Evolutionary conservation across 1,284 basidiomycete species (phyloP).

Genomic region (Grifola frondosa): DNA sequence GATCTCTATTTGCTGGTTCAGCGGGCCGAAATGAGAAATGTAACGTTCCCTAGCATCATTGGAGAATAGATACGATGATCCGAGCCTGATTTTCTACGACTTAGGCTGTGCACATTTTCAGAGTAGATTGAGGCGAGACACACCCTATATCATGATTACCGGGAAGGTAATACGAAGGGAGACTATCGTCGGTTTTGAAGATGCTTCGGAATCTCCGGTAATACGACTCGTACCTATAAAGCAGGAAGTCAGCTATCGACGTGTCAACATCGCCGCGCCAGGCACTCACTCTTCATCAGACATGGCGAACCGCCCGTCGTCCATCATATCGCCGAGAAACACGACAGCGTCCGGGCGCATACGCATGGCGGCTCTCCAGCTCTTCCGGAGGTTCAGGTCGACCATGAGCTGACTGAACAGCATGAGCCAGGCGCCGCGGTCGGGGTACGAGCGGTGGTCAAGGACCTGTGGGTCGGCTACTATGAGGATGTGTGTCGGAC

Average conservation of each 20-base stretch:
- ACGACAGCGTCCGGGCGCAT: slow-evolving; percentile 72
- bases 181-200: slow-evolving; percentile 42
- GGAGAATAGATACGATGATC: slow-evolving; percentile 56
- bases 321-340: slow-evolving; percentile 89
- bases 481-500: slow-evolving; percentile 69
- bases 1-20: slow-evolving; percentile 53
- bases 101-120: no score
- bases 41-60: slow-evolving; percentile 63
- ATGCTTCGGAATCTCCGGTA: slow-evolving; percentile 66
- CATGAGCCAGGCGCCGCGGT: slow-evolving; percentile 44
- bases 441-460: slow-evolving; percentile 63
- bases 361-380: slow-evolving; percentile 68
- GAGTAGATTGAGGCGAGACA: slow-evolving; percentile 17
- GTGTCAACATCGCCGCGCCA: background rate
- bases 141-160: slow-evolving; percentile 90
- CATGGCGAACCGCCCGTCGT: slow-evolving; percentile 69
- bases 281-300: slow-evolving; percentile 65
- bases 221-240: slow-evolving; percentile 69
- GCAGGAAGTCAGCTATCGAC: background rate
- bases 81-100: slow-evolving; percentile 47
- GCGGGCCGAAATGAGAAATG: slow-evolving; percentile 61
- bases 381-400: slow-evolving; percentile 79
- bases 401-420: slow-evolving; percentile 57
- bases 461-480: slow-evolving; percentile 83
- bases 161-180: slow-evolving; percentile 69